phyloP scores from a whole-genome alignment of 2,329 filamentous ascomycete genomes.

The Epichloe brachyelytri region DNA sequence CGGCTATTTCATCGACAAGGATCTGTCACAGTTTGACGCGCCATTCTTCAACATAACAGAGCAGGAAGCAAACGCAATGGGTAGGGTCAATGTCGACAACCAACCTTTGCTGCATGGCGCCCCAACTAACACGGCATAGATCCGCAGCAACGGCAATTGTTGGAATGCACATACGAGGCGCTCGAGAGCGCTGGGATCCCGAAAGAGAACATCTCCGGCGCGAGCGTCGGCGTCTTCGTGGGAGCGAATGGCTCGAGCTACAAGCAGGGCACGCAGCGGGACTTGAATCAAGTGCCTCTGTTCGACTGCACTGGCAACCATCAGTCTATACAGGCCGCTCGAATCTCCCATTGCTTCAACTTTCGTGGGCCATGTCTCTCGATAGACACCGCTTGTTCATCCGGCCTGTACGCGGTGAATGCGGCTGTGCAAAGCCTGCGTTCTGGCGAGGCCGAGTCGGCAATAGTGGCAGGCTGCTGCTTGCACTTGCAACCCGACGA shows the following conservation, averaged over 20 bases:
- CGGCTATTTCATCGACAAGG: constrained; percentile 31
- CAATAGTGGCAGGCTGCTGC: constrained; percentile 35
- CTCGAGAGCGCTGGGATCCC: constrained; percentile 39
- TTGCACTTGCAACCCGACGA: constrained; percentile 33
- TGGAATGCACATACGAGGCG: constrained; percentile 41
- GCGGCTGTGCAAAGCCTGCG: constrained; percentile 36
- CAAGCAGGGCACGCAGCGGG: constrained; percentile 28
- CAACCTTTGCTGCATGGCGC: too few relatives aligned
- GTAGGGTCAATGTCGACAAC: neutral
- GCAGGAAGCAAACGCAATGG: constrained; percentile 36
- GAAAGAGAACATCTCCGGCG: constrained; percentile 31
- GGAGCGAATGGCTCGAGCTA: constrained; percentile 22
- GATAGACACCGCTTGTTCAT: constrained; percentile 40
- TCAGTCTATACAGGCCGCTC: constrained; percentile 39
- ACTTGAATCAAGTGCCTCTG: constrained; percentile 34
- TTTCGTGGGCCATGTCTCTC: constrained; percentile 39
- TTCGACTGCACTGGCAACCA: constrained; percentile 37
- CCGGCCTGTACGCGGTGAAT: constrained; percentile 36
- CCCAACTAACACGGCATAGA: constrained; percentile 17
- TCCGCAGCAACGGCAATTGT: constrained; percentile 37
- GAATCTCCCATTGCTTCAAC: constrained; percentile 43
- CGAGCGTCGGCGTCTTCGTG: constrained; percentile 36
- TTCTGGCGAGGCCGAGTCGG: constrained; percentile 30
- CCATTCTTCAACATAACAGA: constrained; percentile 38
- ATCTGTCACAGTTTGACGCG: constrained; percentile 36